Evolutionary conservation across 371 early-diverging fungal species (phyloP), one percentile per base, ranked within the genome.

Genomic region (Mortierella sp.): DNA sequence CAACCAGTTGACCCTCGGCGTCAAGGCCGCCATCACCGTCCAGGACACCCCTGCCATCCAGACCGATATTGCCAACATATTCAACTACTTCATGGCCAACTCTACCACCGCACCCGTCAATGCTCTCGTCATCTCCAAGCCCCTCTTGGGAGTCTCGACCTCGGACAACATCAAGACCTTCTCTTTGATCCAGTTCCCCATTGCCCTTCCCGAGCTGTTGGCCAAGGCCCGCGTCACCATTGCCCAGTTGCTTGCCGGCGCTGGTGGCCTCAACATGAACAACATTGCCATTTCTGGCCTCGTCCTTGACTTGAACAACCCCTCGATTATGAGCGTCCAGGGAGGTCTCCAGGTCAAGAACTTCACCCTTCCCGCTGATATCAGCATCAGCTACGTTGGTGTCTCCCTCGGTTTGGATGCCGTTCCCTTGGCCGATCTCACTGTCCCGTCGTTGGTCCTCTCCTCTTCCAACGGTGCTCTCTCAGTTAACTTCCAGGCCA

Each of bases 381-480:
- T 85, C 80, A 82, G 79, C 56, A 76, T 85, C 60, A 85, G 72
- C 77, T 85, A 85, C n/a, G 80, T 85, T 46, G 86, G 86, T 46
- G 79, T 77, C 32, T 81, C 82, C 3, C 48, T 85, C n/a, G 86
- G 79, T 21, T 72, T 85, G 79, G 82, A 85, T 46, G 58, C 79
- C 43, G 76, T 74, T 54, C 79, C 82, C 24, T 72, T 82, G 44
- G 86, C 82, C 16, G 71, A 74, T 58, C 38, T 85, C 70, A 77
- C 77, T 12, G 71, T 85, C 27, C 86, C 86, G 38, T 51, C 75
- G 24, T 71, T 85, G 58, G 49, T 49, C 55, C 60, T 85, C 49
- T 75, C 76, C 63, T 85, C 86, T 35, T 75, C 79, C 77, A 77
- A 79, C 79, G 71, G 74, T 43, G 55, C 71, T 24, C 75, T 85